Conservation (phyloP, 176 grass and related monocot genomes). For the Elaeis guineensis region DNA sequence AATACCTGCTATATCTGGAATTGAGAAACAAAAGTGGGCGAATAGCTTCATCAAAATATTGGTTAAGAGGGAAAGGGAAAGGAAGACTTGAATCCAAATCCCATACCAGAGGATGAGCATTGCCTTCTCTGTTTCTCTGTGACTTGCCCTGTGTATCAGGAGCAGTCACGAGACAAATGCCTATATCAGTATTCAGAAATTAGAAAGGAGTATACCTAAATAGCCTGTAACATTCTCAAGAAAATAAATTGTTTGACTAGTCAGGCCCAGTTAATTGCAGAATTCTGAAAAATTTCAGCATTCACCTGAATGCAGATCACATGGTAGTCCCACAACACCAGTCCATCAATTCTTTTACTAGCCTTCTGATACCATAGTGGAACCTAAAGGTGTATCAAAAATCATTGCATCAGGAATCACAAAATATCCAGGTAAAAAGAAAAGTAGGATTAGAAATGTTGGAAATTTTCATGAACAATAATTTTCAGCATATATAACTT, state of each 20-base stretch:
- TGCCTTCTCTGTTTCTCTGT: conserved; percentile 36
- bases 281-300: neutral
- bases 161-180: conserved; percentile 14
- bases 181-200: neutral
- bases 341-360: conserved; percentile 40
- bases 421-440: neutral
- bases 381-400: conserved; percentile 36
- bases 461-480: no score
- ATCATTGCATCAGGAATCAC: neutral
- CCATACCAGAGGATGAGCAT: conserved; percentile 53
- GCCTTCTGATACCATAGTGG: conserved; percentile 91
- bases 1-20: conserved; percentile 58
- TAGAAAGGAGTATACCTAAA: no score
- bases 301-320: conserved; percentile 86
- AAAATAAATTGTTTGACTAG: no score
- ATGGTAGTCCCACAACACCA: conserved; percentile 94
- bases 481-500: no score
- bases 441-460: neutral
- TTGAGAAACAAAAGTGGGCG: conserved; percentile 33
- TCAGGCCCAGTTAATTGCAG: no score
- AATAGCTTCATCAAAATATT: conserved; percentile 55
- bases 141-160: conserved; percentile 20
- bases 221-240: no score
- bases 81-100: conserved; percentile 89
- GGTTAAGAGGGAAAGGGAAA: conserved; percentile 50